These are phyloP conservation scores for Candida anutae DNA, from an alignment of 1,139 yeast species.

Conservation along the genomic window DNA sequence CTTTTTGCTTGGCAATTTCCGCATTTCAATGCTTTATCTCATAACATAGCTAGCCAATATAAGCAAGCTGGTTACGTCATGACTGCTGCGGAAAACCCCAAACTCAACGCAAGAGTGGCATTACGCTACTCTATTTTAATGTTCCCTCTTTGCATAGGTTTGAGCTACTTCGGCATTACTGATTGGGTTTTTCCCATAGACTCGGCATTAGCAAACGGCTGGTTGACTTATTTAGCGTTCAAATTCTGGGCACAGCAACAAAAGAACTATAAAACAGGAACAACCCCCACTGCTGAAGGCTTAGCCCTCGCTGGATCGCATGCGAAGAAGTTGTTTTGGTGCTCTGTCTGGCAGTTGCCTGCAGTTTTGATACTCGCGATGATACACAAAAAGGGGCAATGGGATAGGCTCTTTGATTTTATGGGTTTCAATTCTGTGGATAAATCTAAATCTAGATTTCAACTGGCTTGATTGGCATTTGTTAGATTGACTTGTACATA, in stretches of 20 bases:
- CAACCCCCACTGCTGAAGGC: conserved; percentile 45
- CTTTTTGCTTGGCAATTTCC: conserved; percentile 99
- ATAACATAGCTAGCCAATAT: conserved; percentile 81
- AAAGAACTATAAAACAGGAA: conserved; percentile 38
- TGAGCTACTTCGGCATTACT: conserved; percentile 71
- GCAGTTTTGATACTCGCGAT: conserved; percentile 84
- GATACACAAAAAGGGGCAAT: conserved; percentile 90
- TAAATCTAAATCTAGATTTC: neutral
- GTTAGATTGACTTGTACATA: no score
- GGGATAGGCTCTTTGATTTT: conserved; percentile 61
- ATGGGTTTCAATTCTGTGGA: conserved; percentile 12
- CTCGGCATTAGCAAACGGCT: conserved; percentile 72
- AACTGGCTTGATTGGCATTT: neutral
- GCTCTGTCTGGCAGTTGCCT: conserved; percentile 91
- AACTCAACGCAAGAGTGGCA: conserved; percentile 87
- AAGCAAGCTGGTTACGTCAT: conserved; percentile 90
- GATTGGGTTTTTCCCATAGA: conserved; percentile 78
- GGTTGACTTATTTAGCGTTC: conserved; percentile 77
- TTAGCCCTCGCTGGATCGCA: conserved; percentile 49
- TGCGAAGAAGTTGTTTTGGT: conserved; percentile 88
- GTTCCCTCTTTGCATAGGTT: conserved; percentile 89
- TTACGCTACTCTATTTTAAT: conserved; percentile 78
- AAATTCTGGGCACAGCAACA: conserved; percentile 79
- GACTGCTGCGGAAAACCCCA: conserved; percentile 93
- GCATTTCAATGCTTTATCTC: conserved; percentile 88